phyloP scores from a whole-genome alignment of 768 basidiomycete species.

The Tulasnella sp. region DNA sequence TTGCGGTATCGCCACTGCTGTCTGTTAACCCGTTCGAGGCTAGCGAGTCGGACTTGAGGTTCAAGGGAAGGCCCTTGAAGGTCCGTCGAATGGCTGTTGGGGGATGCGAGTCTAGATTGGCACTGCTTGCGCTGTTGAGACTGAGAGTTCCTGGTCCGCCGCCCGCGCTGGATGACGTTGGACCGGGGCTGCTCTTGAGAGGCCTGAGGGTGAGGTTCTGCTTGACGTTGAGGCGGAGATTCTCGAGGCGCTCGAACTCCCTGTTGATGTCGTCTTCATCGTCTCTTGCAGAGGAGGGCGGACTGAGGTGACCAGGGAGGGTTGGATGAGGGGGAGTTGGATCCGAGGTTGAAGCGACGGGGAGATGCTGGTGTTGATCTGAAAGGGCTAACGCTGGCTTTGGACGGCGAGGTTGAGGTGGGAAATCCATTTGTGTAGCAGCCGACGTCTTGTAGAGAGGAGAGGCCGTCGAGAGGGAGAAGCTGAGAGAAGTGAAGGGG shows the following conservation, averaged over 20 bases:
- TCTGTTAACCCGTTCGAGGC: constrained; percentile 36
- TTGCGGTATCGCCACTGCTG: constrained; percentile 30
- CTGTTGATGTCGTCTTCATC: constrained; percentile 58
- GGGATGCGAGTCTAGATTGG: constrained; percentile 38
- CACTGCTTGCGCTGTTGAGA: neutral
- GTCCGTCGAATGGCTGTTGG: constrained; percentile 48
- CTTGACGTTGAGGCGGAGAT: constrained; percentile 65
- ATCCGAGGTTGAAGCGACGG: neutral
- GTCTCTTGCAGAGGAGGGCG: neutral
- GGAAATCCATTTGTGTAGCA: neutral
- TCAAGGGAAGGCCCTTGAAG: constrained; percentile 25
- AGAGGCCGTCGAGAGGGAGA: neutral
- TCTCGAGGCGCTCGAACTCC: constrained; percentile 63
- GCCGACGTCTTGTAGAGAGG: constrained; percentile 10
- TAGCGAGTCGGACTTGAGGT: neutral
- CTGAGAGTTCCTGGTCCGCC: neutral
- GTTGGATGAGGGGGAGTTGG: neutral
- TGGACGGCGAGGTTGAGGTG: neutral
- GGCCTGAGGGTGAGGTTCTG: constrained; percentile 75
- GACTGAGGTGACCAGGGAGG: neutral
- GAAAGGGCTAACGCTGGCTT: neutral
- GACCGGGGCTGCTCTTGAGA: constrained; percentile 37
- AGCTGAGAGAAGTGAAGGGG: neutral
- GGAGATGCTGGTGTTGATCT: neutral
- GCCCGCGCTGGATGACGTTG: neutral